These are phyloP conservation scores for Candida adriatica DNA, from an alignment of 805 yeast genomes.

Conservation along the genomic window DNA sequence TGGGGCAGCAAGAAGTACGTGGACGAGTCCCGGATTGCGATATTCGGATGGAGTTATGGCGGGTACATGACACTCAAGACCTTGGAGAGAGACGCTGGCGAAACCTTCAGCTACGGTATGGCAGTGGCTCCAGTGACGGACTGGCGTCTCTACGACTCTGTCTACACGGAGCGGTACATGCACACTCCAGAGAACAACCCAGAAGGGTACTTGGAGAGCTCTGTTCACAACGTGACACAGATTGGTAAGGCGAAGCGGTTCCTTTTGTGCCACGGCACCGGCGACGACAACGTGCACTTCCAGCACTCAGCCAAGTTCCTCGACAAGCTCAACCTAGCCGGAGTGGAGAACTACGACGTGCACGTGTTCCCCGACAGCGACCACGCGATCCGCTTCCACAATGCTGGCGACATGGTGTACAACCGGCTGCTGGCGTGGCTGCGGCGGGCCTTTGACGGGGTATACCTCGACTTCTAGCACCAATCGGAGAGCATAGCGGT, in stretches of 20 bases:
- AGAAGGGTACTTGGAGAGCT: conserved; percentile 52
- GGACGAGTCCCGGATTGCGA: conserved; percentile 61
- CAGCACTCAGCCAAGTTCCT: conserved; percentile 78
- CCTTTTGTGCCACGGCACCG: conserved; percentile 90
- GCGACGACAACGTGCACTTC: conserved; percentile 95
- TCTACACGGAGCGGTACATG: conserved; percentile 94
- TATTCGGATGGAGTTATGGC: conserved; percentile 99
- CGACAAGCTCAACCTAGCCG: conserved; percentile 65
- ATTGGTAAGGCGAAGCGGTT: conserved; percentile 60
- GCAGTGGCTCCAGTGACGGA: conserved; percentile 98
- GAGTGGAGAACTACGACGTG: conserved; percentile 77
- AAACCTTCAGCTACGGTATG: conserved; percentile 79
- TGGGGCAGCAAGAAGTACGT: conserved; percentile 64
- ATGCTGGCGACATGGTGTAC: conserved; percentile 62
- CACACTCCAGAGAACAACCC: conserved; percentile 66
- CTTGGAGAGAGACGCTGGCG: conserved; percentile 70
- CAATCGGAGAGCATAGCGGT: too few species aligned
- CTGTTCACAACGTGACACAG: conserved; percentile 49
- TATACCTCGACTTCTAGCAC: conserved; percentile 21
- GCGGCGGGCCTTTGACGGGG: conserved; percentile 49
- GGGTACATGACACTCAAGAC: conserved; percentile 90
- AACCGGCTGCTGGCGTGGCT: conserved; percentile 66
- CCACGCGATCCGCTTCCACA: conserved; percentile 66
- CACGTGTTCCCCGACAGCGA: conserved; percentile 80
- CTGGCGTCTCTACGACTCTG: conserved; percentile 87